A percentile compares a stretch with the other conserved stretches of the same genome.
These are phyloP conservation scores for Phyllosticta citriasiana DNA, from an alignment of 2,329 filamentous ascomycete species.

Conservation along the genomic window DNA sequence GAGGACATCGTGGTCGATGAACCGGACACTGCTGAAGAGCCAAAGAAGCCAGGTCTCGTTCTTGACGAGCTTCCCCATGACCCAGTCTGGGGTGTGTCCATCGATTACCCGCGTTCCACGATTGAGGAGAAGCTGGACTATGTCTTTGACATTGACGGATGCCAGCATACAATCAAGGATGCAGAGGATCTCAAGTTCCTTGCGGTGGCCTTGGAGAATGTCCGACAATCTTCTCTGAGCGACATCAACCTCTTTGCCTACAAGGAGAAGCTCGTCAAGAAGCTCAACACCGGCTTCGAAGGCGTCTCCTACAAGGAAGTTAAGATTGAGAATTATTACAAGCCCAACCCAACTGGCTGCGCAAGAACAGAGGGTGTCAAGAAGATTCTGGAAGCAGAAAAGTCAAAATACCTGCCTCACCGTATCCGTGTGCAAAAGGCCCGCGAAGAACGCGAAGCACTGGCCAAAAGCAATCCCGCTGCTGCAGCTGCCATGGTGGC, in stretches of 20 bases:
- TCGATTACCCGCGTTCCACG: constrained; percentile 49
- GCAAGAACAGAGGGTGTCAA: constrained; percentile 89
- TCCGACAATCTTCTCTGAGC: constrained; percentile 40
- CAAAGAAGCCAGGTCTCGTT: constrained; percentile 24
- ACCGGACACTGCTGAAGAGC: constrained; percentile 16
- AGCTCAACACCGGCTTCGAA: constrained; percentile 49
- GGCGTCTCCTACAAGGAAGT: constrained; percentile 45
- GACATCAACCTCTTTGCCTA: constrained; percentile 57
- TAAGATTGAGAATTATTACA: constrained; percentile 61
- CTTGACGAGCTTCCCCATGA: constrained; percentile 16
- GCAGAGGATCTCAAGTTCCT: constrained; percentile 55
- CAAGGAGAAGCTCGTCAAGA: constrained; percentile 63
- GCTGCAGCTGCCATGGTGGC: constrained; percentile 56
- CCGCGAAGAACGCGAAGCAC: constrained; percentile 81
- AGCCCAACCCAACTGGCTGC: constrained; percentile 73
- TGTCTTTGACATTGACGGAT: constrained; percentile 60
- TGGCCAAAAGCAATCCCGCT: constrained; percentile 48
- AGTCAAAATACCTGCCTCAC: constrained; percentile 95
- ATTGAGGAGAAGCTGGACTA: constrained; percentile 56
- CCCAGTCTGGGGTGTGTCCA: constrained; percentile 45
- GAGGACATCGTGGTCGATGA: neutral
- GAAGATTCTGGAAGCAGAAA: constrained; percentile 93
- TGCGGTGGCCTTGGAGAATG: constrained; percentile 39
- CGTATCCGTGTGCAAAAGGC: constrained; percentile 92
- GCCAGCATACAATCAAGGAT: constrained; percentile 59